phyloP scores from a whole-genome alignment of 2,329 filamentous ascomycete species.

The Diplodia scrobiculata region DNA sequence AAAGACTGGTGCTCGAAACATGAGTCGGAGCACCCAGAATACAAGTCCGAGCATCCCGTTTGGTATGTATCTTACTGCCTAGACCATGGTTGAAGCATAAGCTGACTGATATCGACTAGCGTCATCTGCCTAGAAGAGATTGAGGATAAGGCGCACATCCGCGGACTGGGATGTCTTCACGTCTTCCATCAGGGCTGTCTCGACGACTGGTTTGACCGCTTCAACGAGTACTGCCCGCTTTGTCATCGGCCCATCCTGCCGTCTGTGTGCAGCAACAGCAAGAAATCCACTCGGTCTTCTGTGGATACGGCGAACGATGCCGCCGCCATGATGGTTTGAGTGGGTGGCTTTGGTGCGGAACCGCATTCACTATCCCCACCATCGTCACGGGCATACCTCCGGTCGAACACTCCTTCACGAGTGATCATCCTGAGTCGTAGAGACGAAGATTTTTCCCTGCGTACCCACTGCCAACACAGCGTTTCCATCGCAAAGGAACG shows the following conservation, averaged over 20 bases:
- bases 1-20: slow-evolving; percentile 38
- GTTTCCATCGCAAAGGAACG: slow-evolving; percentile 3
- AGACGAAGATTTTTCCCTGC: slow-evolving; percentile 17
- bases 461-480: slow-evolving; percentile 14
- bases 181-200: slow-evolving; percentile 44
- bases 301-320: slow-evolving; percentile 21
- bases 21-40: slow-evolving; percentile 20
- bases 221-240: slow-evolving; percentile 45
- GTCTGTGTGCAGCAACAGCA: slow-evolving; percentile 5
- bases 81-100: neutral
- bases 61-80: slow-evolving; percentile 9
- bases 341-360: neutral
- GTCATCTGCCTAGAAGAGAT: slow-evolving; percentile 45
- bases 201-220: slow-evolving; percentile 44
- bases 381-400: neutral
- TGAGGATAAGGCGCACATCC: slow-evolving; percentile 39
- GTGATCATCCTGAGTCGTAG: slow-evolving; percentile 1
- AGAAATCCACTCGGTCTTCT: slow-evolving; percentile 10
- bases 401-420: neutral
- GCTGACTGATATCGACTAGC: slow-evolving; percentile 32
- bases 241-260: slow-evolving; percentile 45
- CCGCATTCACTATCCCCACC: neutral
- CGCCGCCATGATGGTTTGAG: slow-evolving; percentile 27
- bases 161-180: slow-evolving; percentile 42
- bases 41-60: slow-evolving; percentile 26